Conservation (phyloP, 2,329 filamentous ascomycete species). For the Calonectria montana region DNA sequence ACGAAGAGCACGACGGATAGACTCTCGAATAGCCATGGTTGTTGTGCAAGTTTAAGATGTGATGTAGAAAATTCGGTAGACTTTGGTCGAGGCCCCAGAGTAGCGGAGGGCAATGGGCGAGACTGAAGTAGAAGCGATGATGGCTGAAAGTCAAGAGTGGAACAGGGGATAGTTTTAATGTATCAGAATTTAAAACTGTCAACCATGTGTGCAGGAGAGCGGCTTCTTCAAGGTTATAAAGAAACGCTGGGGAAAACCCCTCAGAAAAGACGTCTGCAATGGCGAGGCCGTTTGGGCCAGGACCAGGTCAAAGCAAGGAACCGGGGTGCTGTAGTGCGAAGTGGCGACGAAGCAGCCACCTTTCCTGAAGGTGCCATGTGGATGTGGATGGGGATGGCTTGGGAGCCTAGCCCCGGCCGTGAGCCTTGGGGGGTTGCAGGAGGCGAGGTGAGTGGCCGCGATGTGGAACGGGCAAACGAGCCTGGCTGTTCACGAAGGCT, state of each 20-base stretch:
- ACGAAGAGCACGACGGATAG: conserved; percentile 55
- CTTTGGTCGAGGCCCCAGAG: conserved; percentile 6
- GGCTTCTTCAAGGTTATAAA: conserved; percentile 15
- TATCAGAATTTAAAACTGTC: background rate
- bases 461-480: conserved; percentile 34
- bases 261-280: conserved; percentile 29
- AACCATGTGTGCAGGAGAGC: conserved; percentile 9
- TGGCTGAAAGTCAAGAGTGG: conserved; percentile 1
- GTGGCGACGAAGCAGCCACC: conserved; percentile 26
- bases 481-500: conserved; percentile 32
- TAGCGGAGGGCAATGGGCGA: background rate
- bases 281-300: conserved; percentile 36
- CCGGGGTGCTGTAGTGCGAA: conserved; percentile 10
- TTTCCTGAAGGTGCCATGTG: conserved; percentile 17
- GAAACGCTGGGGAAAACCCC: conserved; percentile 41
- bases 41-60: conserved; percentile 8
- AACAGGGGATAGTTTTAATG: conserved; percentile 7
- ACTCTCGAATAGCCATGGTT: conserved; percentile 56
- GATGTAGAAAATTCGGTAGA: background rate
- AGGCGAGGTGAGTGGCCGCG: conserved; percentile 27
- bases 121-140: background rate
- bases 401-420: conserved; percentile 30
- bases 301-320: conserved; percentile 28
- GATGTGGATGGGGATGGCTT: conserved; percentile 24
- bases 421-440: conserved; percentile 28